phyloP scores from a whole-genome alignment of 148 eudicot species.

The Beta vulgaris region DNA sequence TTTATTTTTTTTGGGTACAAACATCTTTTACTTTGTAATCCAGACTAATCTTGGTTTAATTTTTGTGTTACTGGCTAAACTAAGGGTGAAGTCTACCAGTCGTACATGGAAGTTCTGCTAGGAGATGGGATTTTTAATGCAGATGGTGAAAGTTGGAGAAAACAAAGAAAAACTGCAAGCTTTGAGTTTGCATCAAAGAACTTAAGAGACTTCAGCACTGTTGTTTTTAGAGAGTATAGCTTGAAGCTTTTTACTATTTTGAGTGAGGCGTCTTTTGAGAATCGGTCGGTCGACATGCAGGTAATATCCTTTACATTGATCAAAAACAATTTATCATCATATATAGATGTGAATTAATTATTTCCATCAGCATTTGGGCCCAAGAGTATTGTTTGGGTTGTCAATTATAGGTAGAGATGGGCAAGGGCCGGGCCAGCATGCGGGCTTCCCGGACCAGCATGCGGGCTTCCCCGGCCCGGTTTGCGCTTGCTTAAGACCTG shows the following conservation, averaged over 20 bases:
- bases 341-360: no score
- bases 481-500: no score
- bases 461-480: no score
- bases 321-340: no score
- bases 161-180: slow-evolving; percentile 92
- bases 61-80: neutral
- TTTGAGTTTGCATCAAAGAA: slow-evolving; percentile 98
- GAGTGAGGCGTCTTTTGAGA: slow-evolving; percentile 44
- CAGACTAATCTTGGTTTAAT: no score
- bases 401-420: no score
- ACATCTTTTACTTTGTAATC: no score
- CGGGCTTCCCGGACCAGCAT: no score
- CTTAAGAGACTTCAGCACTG: slow-evolving; percentile 89
- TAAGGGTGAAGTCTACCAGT: slow-evolving; percentile 88
- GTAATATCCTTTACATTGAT: slow-evolving; percentile 23
- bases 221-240: slow-evolving; percentile 86
- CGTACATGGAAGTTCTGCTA: slow-evolving; percentile 94
- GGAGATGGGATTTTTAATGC: slow-evolving; percentile 92
- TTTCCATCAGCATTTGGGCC: no score
- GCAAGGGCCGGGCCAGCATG: no score
- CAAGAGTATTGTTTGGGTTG: no score
- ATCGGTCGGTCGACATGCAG: slow-evolving; percentile 76
- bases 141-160: slow-evolving; percentile 96
- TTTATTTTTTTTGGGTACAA: no score
- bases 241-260: slow-evolving; percentile 69